A percentile compares a stretch with the other conserved stretches of the same genome.
phyloP scores from a whole-genome alignment of 257 asterid genomes.

The Rubia yunnanensis region DNA sequence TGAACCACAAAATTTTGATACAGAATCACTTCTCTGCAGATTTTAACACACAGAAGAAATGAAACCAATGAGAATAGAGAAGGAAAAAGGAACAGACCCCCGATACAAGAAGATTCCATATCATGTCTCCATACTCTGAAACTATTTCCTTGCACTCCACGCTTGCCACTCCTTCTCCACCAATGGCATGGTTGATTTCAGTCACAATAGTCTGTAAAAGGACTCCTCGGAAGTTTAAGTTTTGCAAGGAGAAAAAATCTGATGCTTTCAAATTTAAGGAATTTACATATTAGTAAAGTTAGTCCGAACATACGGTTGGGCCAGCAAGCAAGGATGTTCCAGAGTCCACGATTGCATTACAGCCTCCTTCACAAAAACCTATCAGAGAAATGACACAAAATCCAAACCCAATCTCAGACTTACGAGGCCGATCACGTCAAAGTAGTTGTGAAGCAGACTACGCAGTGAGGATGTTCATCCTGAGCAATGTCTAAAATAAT shows the following conservation, averaged over 20 bases:
- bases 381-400: constrained; percentile 7
- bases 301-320: constrained; percentile 59
- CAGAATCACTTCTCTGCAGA: constrained; percentile 4
- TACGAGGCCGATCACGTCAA: not conserved
- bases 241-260: not conserved
- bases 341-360: constrained; percentile 92
- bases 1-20: constrained; percentile 6
- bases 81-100: constrained; percentile 38
- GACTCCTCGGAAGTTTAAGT: not conserved
- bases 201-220: constrained; percentile 56
- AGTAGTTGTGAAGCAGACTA: not conserved
- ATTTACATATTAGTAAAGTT: not conserved
- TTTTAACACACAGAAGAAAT: not conserved
- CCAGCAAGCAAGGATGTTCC: constrained; percentile 93
- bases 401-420: not conserved
- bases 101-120: constrained; percentile 71
- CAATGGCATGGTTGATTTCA: constrained; percentile 90
- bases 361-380: constrained; percentile 81
- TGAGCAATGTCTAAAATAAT: not conserved
- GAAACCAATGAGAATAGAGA: not conserved
- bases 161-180: constrained; percentile 85
- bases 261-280: not conserved
- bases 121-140: constrained; percentile 66
- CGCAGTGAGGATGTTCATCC: not conserved
- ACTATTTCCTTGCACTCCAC: constrained; percentile 71